Percentiles rank a stretch among this genome's conserved stretches.
Evolutionary conservation across 768 basidiomycete genomes (phyloP).

Genomic region (Lactarius sp.): DNA sequence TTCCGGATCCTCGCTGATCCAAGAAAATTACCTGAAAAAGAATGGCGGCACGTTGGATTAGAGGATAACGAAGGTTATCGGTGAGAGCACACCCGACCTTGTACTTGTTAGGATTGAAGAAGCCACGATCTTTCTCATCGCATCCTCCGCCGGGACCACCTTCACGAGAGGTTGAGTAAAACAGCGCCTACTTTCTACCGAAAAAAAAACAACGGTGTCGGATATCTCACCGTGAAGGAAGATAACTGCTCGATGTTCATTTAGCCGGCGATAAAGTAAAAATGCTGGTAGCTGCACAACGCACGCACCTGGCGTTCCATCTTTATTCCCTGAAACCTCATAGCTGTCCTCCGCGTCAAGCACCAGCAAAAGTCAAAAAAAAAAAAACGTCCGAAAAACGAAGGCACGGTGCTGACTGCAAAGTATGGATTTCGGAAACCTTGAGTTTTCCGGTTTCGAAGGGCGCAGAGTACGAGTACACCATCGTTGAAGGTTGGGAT

Average conservation of each 20-base stretch:
- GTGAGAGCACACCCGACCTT: constrained; percentile 43
- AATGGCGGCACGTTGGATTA: neutral
- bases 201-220: too few relatives aligned
- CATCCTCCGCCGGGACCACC: constrained; percentile 81
- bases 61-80: neutral
- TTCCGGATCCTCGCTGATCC: constrained; percentile 87
- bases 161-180: constrained; percentile 26
- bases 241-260: constrained; percentile 17
- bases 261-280: neutral
- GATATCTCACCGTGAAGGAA: constrained; percentile 25
- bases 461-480: constrained; percentile 18
- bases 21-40: constrained; percentile 66
- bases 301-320: constrained; percentile 23
- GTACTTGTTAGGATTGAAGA: constrained; percentile 84
- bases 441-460: constrained; percentile 22
- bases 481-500: neutral
- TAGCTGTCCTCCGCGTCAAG: constrained; percentile 17
- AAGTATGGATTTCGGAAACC: constrained; percentile 24
- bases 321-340: constrained; percentile 24
- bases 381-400: neutral
- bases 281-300: neutral
- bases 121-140: constrained; percentile 61
- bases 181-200: neutral
- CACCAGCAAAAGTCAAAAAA: neutral
- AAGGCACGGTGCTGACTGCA: constrained; percentile 17